A percentile compares a stretch with the other conserved stretches of the same genome.
Conservation (phyloP, 108 stramenopile genomes). For the Fistulifera pelliculosa region DNA sequence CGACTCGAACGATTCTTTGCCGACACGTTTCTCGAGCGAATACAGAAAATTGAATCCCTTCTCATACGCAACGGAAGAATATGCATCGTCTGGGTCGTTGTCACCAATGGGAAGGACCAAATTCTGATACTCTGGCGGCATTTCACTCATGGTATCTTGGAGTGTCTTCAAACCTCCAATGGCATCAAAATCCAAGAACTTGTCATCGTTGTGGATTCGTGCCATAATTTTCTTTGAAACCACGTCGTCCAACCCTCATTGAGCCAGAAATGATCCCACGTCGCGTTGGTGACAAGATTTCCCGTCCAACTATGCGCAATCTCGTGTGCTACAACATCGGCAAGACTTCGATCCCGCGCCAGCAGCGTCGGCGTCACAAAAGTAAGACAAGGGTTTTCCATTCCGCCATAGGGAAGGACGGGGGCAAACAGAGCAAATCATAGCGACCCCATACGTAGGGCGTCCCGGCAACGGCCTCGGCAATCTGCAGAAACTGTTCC, state of each 20-base stretch:
- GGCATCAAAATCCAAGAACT: conserved; percentile 82
- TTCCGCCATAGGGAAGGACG: conserved; percentile 98
- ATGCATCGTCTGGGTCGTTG: conserved; percentile 95
- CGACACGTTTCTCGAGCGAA: conserved; percentile 79
- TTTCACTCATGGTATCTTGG: conserved; percentile 33
- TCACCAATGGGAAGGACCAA: conserved; percentile 78
- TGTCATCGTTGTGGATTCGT: conserved; percentile 36
- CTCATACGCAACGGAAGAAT: conserved; percentile 79
- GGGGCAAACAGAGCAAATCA: conserved; percentile 93
- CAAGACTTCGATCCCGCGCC: conserved; percentile 89
- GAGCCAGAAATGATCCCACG: conserved; percentile 85
- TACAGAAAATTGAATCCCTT: conserved; percentile 83
- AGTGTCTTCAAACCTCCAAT: conserved; percentile 66
- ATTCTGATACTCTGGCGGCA: conserved; percentile 59
- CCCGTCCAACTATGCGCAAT: conserved; percentile 91
- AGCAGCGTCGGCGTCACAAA: conserved; percentile 97
- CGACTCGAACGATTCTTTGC: conserved; percentile 57
- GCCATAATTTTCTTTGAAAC: conserved; percentile 97
- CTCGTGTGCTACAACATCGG: conserved; percentile 94
- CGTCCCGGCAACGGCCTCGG: conserved; percentile 64
- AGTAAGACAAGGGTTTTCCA: conserved; percentile 96
- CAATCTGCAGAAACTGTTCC: conserved; percentile 82
- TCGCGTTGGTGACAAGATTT: conserved; percentile 75
- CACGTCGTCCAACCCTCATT: conserved; percentile 99
- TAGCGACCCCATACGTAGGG: conserved; percentile 92